Evolutionary conservation across 495 filamentous ascomycete genomes (phyloP).

Genomic region (Evernia prunastri): DNA sequence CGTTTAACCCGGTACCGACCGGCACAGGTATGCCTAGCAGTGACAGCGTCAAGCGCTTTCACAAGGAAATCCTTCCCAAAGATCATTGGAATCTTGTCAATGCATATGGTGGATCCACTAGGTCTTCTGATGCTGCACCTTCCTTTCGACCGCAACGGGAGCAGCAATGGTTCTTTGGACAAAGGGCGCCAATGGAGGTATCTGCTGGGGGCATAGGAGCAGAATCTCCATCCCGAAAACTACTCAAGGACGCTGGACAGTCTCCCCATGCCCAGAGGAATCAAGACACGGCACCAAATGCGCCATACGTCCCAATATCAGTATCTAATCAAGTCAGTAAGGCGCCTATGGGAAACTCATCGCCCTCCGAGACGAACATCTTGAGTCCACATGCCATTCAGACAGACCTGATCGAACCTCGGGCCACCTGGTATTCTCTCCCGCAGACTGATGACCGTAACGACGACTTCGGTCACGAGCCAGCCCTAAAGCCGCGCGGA

Average conservation of each 20-base stretch:
- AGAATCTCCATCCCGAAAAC: neutral
- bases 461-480: neutral
- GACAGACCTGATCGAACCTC: constrained; percentile 3
- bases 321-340: neutral
- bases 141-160: neutral
- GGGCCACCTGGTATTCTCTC: neutral
- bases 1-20: neutral
- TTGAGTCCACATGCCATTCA: constrained; percentile 14
- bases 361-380: constrained; percentile 4
- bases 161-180: neutral
- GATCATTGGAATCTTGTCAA: neutral
- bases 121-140: neutral
- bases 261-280: neutral
- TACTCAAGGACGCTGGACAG: neutral
- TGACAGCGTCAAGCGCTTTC: neutral
- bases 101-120: neutral
- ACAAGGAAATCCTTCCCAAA: neutral
- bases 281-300: neutral
- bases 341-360: neutral
- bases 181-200: neutral
- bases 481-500: neutral
- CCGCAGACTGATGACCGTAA: neutral
- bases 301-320: neutral
- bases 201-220: neutral
- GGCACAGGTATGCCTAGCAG: neutral